Evolutionary conservation across 2,329 filamentous ascomycete genomes (phyloP).

Genomic region (Huntiella savannae): DNA sequence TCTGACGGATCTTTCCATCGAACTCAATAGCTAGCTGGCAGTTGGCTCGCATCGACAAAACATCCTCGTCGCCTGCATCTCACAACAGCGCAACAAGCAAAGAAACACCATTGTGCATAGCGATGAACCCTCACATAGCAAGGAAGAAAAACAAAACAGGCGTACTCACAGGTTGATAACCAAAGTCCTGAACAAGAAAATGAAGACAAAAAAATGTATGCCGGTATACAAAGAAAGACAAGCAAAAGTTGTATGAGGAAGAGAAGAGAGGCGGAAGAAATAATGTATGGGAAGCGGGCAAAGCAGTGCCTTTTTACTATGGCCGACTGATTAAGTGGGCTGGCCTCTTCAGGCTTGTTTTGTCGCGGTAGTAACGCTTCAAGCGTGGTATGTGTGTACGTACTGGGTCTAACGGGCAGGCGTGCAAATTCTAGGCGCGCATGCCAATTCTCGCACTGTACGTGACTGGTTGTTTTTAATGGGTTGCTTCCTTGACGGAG

Average conservation of each 20-base stretch:
- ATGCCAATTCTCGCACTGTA: constrained; percentile 3
- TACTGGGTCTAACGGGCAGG: not conserved
- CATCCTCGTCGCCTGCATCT: too few species aligned
- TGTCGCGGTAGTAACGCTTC: constrained; percentile 9
- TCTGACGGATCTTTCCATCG: too few species aligned
- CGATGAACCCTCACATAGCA: too few species aligned
- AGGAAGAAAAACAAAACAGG: too few species aligned
- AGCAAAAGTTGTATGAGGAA: constrained; percentile 40
- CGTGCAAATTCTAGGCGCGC: not conserved
- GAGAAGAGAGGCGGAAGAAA: constrained; percentile 28
- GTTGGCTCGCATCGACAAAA: too few species aligned
- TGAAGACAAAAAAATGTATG: not conserved
- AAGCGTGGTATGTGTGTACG: constrained; percentile 13
- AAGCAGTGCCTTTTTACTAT: constrained; percentile 44
- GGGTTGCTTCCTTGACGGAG: not conserved
- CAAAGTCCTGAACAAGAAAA: too few species aligned
- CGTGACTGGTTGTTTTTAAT: not conserved
- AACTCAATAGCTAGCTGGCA: too few species aligned
- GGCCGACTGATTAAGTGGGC: constrained; percentile 39
- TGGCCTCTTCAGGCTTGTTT: constrained; percentile 5
- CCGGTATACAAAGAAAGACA: too few species aligned
- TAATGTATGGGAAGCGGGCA: constrained; percentile 35
- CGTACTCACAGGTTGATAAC: too few species aligned
- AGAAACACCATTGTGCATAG: not conserved
- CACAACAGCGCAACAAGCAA: not conserved